These are phyloP conservation scores for Stagonosporopsis vannaccii DNA, from an alignment of 2,329 filamentous ascomycete species.

Conservation along the genomic window DNA sequence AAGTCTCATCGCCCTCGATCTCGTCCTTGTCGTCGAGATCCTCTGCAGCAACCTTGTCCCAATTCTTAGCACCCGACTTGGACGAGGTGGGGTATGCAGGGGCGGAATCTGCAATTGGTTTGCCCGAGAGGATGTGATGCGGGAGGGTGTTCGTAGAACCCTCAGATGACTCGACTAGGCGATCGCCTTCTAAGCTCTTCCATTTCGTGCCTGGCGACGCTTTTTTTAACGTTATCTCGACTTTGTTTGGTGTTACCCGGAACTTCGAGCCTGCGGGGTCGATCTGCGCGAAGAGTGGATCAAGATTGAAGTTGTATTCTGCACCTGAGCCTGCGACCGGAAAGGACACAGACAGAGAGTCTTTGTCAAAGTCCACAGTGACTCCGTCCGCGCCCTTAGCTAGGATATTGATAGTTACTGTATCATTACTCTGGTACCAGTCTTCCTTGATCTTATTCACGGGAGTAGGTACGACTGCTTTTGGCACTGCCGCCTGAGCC, in stretches of 20 bases:
- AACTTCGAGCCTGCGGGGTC: conserved; percentile 66
- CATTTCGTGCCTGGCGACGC: conserved; percentile 71
- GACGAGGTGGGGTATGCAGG: conserved; percentile 88
- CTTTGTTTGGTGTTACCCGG: conserved; percentile 76
- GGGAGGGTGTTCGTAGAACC: conserved; percentile 23
- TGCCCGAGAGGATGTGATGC: conserved; percentile 27
- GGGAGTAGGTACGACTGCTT: conserved; percentile 50
- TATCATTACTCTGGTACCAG: conserved; percentile 71
- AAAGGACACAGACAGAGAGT: conserved; percentile 64
- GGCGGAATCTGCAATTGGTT: conserved; percentile 36
- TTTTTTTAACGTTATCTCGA: conserved; percentile 80
- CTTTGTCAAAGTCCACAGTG: conserved; percentile 59
- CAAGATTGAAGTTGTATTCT: conserved; percentile 68
- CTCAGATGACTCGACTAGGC: conserved; percentile 20
- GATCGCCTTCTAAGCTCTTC: conserved; percentile 62
- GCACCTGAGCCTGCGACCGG: conserved; percentile 60
- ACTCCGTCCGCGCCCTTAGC: conserved; percentile 69
- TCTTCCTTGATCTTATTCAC: conserved; percentile 70
- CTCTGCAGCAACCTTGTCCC: conserved; percentile 77
- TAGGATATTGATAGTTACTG: conserved; percentile 69
- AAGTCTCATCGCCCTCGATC: conserved; percentile 68
- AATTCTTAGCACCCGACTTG: conserved; percentile 82
- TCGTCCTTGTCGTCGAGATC: conserved; percentile 63
- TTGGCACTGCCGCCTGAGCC: conserved; percentile 24
- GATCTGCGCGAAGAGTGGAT: conserved; percentile 72